Base-by-base conservation (phyloP, 805 yeast species). In the Metschnikowia kunwiensis region DNA sequence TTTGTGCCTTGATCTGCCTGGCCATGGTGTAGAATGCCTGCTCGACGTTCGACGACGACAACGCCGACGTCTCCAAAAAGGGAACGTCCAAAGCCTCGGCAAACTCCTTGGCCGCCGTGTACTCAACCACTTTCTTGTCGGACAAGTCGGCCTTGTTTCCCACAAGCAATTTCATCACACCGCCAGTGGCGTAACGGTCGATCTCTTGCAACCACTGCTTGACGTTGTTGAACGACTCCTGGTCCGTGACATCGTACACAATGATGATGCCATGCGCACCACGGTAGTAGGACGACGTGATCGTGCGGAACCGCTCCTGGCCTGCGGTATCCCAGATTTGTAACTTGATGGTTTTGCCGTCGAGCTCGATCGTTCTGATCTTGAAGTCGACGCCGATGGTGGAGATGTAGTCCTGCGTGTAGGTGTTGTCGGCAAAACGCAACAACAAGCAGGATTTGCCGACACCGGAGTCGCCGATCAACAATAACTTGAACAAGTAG, bases 311-410 rank as follows among this genome's bases (percentile, higher is more conserved):
- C 54, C 98, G 75, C 65, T 93, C 98, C 71, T 93, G 98, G 30
- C 98, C 98, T 9, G 97, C 98, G 38, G 98, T 93, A 61, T 93
- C 98, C 98, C 98, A 93, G 59, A 93, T 91, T 70, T 93, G 98
- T 58, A 93, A 77, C 69, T 93, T 93, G 61, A 93, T 93, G 36
- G 95, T 86, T 72, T 93, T 93, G 49, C 97, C 97, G 54, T 93
- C 97, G 43, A 93, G 74, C 60, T 93, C 97, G 38, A 85, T 83
- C 33, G 93, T 85, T 70, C 88, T 80, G 60, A 84, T 84, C 60
- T 78, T 78, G 74, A 93, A 93, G 63, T 93, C 98, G 36, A 93
- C 97, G 40, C 98, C 98, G 60, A 93, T 93, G 30, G 98, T 93
- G 39, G 96, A 86, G 57, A 93, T 89, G 68, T 91, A 93, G 54